These are phyloP conservation scores for Echinochloa phyllopogon DNA, from an alignment of 176 grass and related monocot genomes.

Conservation along the genomic window DNA sequence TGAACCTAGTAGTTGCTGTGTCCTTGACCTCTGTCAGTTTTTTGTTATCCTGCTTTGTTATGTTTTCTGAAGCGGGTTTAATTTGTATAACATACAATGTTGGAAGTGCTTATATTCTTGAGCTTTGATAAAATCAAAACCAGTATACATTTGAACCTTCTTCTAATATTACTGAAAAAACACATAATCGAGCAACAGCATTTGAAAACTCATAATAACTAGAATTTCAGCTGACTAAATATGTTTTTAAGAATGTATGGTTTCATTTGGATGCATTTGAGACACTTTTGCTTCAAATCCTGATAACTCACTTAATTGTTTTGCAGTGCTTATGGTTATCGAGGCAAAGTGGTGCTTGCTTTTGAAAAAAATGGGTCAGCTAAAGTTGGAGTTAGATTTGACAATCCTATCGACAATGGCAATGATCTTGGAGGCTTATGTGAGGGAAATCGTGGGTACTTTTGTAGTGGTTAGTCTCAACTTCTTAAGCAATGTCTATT, in stretches of 20 bases:
- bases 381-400: constrained; percentile 84
- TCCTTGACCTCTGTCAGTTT: not conserved
- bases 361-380: constrained; percentile 65
- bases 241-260: not conserved
- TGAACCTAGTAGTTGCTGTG: not conserved
- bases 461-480: constrained; percentile 61
- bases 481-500: not conserved
- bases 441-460: constrained; percentile 73
- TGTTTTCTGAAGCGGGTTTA: not conserved
- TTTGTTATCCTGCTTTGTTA: not conserved
- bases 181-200: not conserved
- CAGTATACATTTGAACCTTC: not conserved
- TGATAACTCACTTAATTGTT: constrained; percentile 22
- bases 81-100: not conserved
- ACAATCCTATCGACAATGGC: constrained; percentile 65
- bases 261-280: not conserved
- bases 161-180: not conserved
- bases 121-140: not conserved
- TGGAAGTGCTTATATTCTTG: constrained; percentile 3
- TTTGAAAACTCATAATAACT: not conserved
- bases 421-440: constrained; percentile 87
- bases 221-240: constrained; percentile 19
- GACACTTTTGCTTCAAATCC: not conserved
- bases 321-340: constrained; percentile 60
- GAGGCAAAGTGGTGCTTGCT: constrained; percentile 72